These are phyloP conservation scores for Xylona heveae DNA, from an alignment of 495 filamentous ascomycete species.

Conservation along the genomic window DNA sequence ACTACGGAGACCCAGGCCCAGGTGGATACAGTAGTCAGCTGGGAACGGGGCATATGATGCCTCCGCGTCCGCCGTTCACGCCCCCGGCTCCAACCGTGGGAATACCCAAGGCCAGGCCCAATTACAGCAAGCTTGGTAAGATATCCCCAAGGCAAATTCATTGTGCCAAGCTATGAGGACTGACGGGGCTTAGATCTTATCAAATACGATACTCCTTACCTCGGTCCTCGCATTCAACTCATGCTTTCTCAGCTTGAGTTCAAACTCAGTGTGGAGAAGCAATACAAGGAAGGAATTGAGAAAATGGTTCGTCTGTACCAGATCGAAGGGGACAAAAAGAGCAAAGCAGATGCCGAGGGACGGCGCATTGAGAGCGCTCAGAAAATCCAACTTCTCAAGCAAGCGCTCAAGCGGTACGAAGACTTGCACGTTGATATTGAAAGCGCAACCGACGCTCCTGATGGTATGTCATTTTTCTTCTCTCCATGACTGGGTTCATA, in stretches of 20 bases:
- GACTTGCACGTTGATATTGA: conserved; percentile 96
- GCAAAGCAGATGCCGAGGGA: conserved; percentile 74
- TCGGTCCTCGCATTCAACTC: conserved; percentile 93
- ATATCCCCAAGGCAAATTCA: not conserved
- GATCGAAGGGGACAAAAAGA: conserved; percentile 95
- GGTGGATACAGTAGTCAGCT: conserved; percentile 30
- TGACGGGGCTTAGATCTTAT: conserved; percentile 52
- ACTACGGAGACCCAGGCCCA: conserved; percentile 30
- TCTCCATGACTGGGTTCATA: not conserved
- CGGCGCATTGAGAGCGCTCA: conserved; percentile 84
- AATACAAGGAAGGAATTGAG: conserved; percentile 97
- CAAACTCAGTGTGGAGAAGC: conserved; percentile 95
- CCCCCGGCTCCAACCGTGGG: conserved; percentile 46
- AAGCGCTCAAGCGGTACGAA: conserved; percentile 90
- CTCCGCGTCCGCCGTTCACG: conserved; percentile 59
- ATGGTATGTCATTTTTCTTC: conserved; percentile 37
- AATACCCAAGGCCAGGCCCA: conserved; percentile 55
- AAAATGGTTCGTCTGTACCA: conserved; percentile 98
- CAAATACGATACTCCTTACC: conserved; percentile 91
- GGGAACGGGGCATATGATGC: conserved; percentile 36
- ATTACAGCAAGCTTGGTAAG: conserved; percentile 87
- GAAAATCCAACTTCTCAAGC: conserved; percentile 90
- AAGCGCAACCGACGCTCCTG: conserved; percentile 46
- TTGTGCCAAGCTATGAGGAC: not conserved
- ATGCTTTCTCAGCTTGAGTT: conserved; percentile 99